phyloP scores from a whole-genome alignment of 2,329 filamentous ascomycete species.

The Clarireedia monteithiana region DNA sequence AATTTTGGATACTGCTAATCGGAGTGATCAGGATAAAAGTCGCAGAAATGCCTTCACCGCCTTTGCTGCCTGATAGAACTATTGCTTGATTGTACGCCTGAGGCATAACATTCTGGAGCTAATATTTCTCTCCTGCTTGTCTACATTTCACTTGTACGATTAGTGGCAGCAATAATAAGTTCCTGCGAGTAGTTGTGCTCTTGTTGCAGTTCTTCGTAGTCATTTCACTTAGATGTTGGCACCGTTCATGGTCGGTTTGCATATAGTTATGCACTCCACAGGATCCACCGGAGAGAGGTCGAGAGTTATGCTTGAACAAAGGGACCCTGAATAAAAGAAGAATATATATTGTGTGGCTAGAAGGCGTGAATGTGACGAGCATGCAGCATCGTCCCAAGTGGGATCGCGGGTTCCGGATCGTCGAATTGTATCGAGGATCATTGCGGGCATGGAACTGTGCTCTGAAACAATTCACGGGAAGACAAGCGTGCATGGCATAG shows the following conservation, averaged over 20 bases:
- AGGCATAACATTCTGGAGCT: too few relatives aligned
- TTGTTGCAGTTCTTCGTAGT: too few relatives aligned
- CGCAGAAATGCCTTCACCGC: neutral
- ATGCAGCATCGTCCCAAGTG: neutral
- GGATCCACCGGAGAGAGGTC: too few relatives aligned
- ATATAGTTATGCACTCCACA: too few relatives aligned
- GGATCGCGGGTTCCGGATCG: neutral
- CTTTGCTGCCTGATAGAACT: neutral
- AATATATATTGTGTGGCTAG: neutral
- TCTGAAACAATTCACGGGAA: constrained; percentile 8
- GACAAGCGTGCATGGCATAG: neutral
- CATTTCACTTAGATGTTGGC: too few relatives aligned
- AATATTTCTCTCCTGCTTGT: too few relatives aligned
- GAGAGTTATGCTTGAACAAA: neutral
- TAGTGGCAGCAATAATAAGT: too few relatives aligned
- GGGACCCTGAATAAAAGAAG: neutral
- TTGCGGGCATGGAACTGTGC: neutral
- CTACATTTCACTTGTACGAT: too few relatives aligned
- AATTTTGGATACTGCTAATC: neutral
- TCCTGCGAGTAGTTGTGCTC: too few relatives aligned
- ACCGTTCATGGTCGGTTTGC: too few relatives aligned
- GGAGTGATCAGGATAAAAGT: neutral
- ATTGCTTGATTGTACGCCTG: too few relatives aligned
- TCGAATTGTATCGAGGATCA: constrained; percentile 5
- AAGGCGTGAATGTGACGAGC: neutral